phyloP scores from a whole-genome alignment of 495 filamentous ascomycete genomes.

The Rhizodiscina lignyota region DNA sequence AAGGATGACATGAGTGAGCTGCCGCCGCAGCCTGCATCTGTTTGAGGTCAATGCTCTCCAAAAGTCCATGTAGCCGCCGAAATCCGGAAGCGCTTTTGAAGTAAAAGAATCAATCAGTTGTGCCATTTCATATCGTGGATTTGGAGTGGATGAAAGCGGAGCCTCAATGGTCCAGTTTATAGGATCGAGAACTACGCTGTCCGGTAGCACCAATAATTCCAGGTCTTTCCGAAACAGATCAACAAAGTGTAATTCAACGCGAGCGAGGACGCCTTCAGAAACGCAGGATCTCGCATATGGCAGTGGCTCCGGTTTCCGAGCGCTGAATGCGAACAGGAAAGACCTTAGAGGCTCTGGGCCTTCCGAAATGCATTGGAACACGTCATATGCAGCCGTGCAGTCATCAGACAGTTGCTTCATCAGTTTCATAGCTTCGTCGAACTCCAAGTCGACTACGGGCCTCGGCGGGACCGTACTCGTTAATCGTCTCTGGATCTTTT shows the following conservation, averaged over 20 bases:
- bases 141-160: conserved; percentile 30
- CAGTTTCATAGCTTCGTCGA: conserved; percentile 52
- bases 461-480: conserved; percentile 87
- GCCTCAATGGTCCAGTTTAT: conserved; percentile 59
- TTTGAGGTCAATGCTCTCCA: conserved; percentile 79
- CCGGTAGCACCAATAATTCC: conserved; percentile 55
- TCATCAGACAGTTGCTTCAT: conserved; percentile 58
- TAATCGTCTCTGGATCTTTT: conserved; percentile 73
- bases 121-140: conserved; percentile 62
- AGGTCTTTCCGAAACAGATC: conserved; percentile 68
- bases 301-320: conserved; percentile 64
- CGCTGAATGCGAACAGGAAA: conserved; percentile 53
- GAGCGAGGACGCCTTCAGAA: conserved; percentile 58
- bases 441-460: conserved; percentile 63
- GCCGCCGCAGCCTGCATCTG: conserved; percentile 68
- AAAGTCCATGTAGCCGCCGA: conserved; percentile 61
- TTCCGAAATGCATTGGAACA: no score
- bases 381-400: no score
- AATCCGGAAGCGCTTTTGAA: conserved; percentile 35
- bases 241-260: conserved; percentile 38
- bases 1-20: conserved; percentile 59
- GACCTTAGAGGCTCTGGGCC: no score
- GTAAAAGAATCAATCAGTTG: conserved; percentile 68
- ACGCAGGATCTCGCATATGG: conserved; percentile 72
- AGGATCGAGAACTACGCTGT: conserved; percentile 51